Conservation (phyloP, 495 filamentous ascomycete species). For the Aspergillus haitiensis region DNA sequence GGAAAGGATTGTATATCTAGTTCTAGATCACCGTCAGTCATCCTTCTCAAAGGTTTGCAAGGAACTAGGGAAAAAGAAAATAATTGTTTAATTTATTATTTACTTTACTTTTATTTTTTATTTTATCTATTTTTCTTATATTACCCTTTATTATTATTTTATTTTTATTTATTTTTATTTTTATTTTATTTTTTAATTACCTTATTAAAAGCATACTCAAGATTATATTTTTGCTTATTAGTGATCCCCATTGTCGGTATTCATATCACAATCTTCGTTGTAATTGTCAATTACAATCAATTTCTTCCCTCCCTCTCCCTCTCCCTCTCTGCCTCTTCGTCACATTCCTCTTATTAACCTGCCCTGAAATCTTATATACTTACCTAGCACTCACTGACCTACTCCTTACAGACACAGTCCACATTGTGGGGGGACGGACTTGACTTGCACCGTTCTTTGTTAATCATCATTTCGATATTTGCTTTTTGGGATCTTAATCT, state of each 20-base stretch:
- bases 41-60: conserved; percentile 15
- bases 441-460: conserved; percentile 11
- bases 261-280: conserved; percentile 17
- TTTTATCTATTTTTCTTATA: background rate
- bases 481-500: conserved; percentile 20
- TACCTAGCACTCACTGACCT: background rate
- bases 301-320: conserved; percentile 5
- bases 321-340: conserved; percentile 9
- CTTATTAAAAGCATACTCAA: conserved; percentile 11
- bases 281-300: conserved; percentile 16
- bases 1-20: conserved; percentile 26
- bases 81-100: conserved; percentile 9
- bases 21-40: conserved; percentile 28
- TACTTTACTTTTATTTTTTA: conserved; percentile 7
- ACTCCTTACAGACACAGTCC: conserved; percentile 3
- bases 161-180: conserved; percentile 13
- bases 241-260: conserved; percentile 21
- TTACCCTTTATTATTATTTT: conserved; percentile 3
- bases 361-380: conserved; percentile 19
- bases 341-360: conserved; percentile 2
- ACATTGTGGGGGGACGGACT: conserved; percentile 12
- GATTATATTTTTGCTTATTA: conserved; percentile 24
- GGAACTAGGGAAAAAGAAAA: conserved; percentile 20
- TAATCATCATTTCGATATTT: conserved; percentile 16
- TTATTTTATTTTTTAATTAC: background rate